Base-by-base conservation (phyloP, 83 land plant genomes). In the Isoetes engelmannii region DNA sequence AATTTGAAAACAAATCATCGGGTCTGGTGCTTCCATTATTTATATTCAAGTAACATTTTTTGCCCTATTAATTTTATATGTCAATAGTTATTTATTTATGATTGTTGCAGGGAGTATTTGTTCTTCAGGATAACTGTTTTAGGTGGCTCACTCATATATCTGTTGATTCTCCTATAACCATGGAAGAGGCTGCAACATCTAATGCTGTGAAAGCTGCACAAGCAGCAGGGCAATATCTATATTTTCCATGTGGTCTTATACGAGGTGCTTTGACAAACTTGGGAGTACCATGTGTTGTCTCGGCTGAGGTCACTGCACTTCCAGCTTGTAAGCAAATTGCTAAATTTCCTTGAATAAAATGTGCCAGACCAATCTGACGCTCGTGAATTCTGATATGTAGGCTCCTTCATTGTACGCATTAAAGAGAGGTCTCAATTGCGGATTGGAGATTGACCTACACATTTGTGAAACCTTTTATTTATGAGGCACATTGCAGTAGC, bases 201-300 rank as follows among this genome's bases (percentile, higher is more conserved):
- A 77, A 70, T 48, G 84, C 79, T 50, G 82, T 68, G 48, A 78
- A 76, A 65, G 84, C 84, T 55, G 79, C 88, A 7, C 83, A 83
- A 79, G 89, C 84, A 12, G 74, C 84, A n/a, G 89, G 85, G 76
- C 81, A 85, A 84, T 81, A 89, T 72, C 84, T 92, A n/a, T 92
- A 89, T 72, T 92, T 89, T 51, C 98, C 98, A 10, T 92, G 98
- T 81, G 98, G 98, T 48, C 86, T 92, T 49, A 89, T 92, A 44
- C 85, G 92, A n/a, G 98, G 98, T 72, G 98, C 96, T 12, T 82
- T 92, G 48, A 81, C 92, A 60, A 92, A 89, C 62, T 80, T 89
- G 64, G 98, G 98, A 61, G 87, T 92, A 18, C 82, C 87, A n/a
- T 92, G 98, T 83, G 92, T 84, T 45, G 98, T 92, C 57, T 84